phyloP scores from a whole-genome alignment of 306 rosid genomes.

The Styphnolobium japonicum region DNA sequence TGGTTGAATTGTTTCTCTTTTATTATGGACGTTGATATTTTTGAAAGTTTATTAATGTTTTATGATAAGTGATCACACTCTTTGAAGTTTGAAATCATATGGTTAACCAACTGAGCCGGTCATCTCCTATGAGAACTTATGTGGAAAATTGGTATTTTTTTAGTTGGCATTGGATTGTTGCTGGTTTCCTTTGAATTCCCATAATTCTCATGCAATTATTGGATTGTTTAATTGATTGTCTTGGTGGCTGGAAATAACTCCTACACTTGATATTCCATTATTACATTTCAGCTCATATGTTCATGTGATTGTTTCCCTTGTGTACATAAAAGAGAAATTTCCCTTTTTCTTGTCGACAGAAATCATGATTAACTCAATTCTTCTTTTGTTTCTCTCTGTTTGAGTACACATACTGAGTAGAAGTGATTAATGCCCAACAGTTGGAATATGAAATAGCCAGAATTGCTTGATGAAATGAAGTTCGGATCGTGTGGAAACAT shows the following conservation, averaged over 20 bases:
- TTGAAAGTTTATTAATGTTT: no score
- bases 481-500: not conserved
- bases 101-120: no score
- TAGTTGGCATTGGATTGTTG: not conserved
- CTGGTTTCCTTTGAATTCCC: not conserved
- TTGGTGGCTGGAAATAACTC: not conserved
- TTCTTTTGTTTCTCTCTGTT: not conserved
- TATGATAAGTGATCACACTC: no score
- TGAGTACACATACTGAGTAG: no score
- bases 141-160: no score
- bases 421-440: not conserved
- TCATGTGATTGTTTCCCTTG: not conserved
- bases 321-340: not conserved
- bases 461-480: not conserved
- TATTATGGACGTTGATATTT: no score
- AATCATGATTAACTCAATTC: not conserved
- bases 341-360: not conserved
- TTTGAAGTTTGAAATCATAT: no score
- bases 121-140: no score
- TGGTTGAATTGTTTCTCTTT: not conserved
- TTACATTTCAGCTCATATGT: no score
- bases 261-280: not conserved
- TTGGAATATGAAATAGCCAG: not conserved
- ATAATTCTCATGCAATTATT: not conserved
- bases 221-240: not conserved